Percentiles rank a stretch among this genome's conserved stretches.
Evolutionary conservation across 1,284 basidiomycete species (phyloP).

Genomic region (Heterobasidion parviporum): DNA sequence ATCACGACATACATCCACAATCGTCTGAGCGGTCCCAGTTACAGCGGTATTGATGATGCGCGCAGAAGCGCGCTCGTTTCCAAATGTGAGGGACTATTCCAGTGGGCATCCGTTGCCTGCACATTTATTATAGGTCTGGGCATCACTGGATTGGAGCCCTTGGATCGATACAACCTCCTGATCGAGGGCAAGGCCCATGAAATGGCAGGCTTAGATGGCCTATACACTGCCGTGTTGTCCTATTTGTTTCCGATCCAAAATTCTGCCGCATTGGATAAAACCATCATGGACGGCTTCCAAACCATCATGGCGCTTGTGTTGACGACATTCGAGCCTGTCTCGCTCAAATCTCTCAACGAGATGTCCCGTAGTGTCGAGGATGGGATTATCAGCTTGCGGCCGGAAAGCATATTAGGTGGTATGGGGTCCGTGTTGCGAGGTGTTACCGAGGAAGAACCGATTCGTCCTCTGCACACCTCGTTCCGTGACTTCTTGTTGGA

Average conservation of each 20-base stretch:
- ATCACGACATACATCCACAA: neutral
- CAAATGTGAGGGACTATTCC: neutral
- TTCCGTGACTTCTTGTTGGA: neutral
- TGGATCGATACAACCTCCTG: neutral
- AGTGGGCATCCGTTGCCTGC: neutral
- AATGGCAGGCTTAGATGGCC: neutral
- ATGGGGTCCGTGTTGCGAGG: neutral
- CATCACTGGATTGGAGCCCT: neutral
- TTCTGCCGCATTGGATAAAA: neutral
- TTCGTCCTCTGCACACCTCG: neutral
- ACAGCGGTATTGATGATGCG: neutral
- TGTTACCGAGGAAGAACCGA: neutral
- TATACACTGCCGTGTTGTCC: neutral
- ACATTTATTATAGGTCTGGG: neutral
- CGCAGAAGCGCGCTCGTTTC: neutral
- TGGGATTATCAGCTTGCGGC: neutral
- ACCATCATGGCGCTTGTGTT: neutral
- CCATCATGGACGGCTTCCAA: neutral
- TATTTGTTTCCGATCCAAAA: neutral
- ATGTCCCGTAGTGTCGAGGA: neutral
- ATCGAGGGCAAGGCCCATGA: neutral
- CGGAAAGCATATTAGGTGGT: neutral
- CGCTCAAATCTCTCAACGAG: neutral
- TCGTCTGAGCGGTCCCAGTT: neutral
- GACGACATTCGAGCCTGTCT: neutral